phyloP scores from a whole-genome alignment of 208 protist species.

The Kentomonas sorsogonicus region DNA sequence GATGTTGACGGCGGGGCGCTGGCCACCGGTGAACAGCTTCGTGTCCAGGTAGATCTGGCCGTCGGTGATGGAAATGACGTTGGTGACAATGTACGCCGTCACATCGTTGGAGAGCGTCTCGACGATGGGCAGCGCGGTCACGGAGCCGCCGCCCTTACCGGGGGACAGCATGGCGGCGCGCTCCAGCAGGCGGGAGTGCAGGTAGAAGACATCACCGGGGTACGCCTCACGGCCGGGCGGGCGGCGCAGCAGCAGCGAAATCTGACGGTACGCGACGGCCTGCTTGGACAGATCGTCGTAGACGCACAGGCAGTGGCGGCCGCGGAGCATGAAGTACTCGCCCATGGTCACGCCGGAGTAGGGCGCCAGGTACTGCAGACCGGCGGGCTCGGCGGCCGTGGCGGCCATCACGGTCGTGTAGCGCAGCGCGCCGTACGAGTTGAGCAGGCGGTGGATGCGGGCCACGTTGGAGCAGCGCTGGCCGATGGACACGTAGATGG shows the following conservation, averaged over 20 bases:
- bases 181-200: conserved; percentile 92
- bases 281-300: conserved; percentile 95
- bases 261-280: conserved; percentile 93
- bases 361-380: conserved; percentile 89
- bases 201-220: conserved; percentile 94
- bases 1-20: conserved; percentile 92
- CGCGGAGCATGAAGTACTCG: conserved; percentile 92
- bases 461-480: conserved; percentile 93
- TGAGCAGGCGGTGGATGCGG: conserved; percentile 79
- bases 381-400: conserved; percentile 86
- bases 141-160: conserved; percentile 73
- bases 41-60: conserved; percentile 94
- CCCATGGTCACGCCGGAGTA: conserved; percentile 90
- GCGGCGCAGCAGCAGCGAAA: conserved; percentile 90
- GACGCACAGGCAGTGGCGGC: conserved; percentile 89
- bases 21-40: conserved; percentile 91
- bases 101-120: conserved; percentile 93
- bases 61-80: conserved; percentile 94
- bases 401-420: conserved; percentile 91
- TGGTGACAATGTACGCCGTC: conserved; percentile 93
- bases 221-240: conserved; percentile 91
- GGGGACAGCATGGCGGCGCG: conserved; percentile 88
- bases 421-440: conserved; percentile 77
- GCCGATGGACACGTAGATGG: conserved; percentile 91
- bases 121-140: conserved; percentile 91